Evolutionary conservation across 2,329 filamentous ascomycete genomes (phyloP), one percentile per base, ranked within the genome.

Genomic region (Sclerotinia sclerotiorum): DNA sequence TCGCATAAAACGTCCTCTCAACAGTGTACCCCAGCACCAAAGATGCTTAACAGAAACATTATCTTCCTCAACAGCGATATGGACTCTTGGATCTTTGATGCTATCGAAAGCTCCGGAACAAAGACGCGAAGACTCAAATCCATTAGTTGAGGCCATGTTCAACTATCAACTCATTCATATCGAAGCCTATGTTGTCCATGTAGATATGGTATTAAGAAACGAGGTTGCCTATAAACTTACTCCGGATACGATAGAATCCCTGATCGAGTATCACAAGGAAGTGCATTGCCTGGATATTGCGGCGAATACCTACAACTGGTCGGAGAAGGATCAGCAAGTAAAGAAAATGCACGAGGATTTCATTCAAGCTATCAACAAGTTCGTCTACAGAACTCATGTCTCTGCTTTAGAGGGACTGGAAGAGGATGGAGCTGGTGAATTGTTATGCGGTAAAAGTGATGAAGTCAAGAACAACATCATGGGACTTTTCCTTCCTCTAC

Each of bases 201-300:
- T 99, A 80, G 95, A 99, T 83, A 97, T 98, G 93, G 94, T 99
- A 70, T 88, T 96, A 76, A 91, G 94, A 81, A 95, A 97, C 79
- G 95, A 98, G 83, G 93, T 99, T 77, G 95, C 94, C 74, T 98
- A 94, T 87, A 99, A 99, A 86, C 87, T 99, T 77, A 98, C 94
- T 32, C 87, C 90, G 69, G 95, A 98, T 79, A 93, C 94, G 71
- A 99, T 99, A 81, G 93, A 97, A 77, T 83, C 91, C 65, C 87
- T 99, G 72, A 90, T 97, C 79, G 92, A 97, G 79, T 97, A 97
- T 80, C 95, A 99, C 86, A 94, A 95, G 84, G 92, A 97, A 73
- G 87, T 98, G 75, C 94, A 97, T 84, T 97, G 92, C 74, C 87
- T 94, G 76, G 92, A 99, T 79, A 90, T 92, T 76, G 92, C 93